Evolutionary conservation across 176 grass and related monocot species (phyloP).

Genomic region (Bromus sterilis): DNA sequence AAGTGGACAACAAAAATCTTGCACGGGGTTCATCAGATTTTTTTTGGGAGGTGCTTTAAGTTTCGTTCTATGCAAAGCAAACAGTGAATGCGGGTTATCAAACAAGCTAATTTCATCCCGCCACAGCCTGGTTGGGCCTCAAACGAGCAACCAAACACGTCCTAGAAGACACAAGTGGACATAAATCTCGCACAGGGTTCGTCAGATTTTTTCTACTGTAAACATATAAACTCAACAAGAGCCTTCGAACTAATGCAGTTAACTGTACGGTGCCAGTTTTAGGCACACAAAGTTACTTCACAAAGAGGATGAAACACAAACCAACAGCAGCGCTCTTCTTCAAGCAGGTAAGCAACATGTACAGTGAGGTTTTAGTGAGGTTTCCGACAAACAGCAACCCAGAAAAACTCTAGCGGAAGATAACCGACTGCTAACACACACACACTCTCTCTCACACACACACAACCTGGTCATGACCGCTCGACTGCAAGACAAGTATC

Average conservation of each 20-base stretch:
- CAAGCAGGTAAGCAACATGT: constrained; percentile 56
- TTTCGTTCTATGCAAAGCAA: too few species aligned
- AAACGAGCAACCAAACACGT: too few species aligned
- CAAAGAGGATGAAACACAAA: constrained; percentile 31
- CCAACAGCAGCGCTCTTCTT: constrained; percentile 21
- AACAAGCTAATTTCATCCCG: too few species aligned
- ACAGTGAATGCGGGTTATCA: too few species aligned
- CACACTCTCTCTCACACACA: not conserved
- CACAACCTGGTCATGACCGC: constrained; percentile 18
- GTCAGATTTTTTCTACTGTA: not conserved
- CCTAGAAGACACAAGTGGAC: not conserved
- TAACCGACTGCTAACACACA: constrained; percentile 23
- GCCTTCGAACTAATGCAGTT: constrained; percentile 8
- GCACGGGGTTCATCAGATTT: too few species aligned
- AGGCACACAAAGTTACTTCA: constrained; percentile 19
- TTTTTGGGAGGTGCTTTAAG: too few species aligned
- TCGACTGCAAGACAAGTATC: constrained; percentile 39
- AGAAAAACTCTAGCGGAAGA: constrained; percentile 20
- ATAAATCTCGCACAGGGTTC: not conserved
- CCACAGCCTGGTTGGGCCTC: too few species aligned
- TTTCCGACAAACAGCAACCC: constrained; percentile 44
- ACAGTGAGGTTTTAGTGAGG: constrained; percentile 64
- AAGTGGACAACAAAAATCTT: too few species aligned
- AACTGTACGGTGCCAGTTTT: constrained; percentile 31
- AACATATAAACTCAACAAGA: not conserved